These are phyloP conservation scores for Gamarada debralockiae DNA, from an alignment of 495 filamentous ascomycete species.

Conservation along the genomic window DNA sequence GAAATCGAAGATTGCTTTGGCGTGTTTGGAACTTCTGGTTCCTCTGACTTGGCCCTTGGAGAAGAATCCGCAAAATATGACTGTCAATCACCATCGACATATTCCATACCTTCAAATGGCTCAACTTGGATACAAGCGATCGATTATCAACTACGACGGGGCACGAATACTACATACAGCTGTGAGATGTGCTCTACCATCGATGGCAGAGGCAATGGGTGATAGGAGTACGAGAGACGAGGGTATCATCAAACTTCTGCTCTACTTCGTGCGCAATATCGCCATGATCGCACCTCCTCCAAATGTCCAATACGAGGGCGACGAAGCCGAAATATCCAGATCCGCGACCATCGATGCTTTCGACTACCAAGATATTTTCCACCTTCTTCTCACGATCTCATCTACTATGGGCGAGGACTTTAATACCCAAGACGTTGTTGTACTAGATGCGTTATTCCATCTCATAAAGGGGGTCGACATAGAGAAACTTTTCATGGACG, in stretches of 20 bases:
- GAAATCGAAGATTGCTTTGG: constrained; percentile 76
- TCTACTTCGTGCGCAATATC: constrained; percentile 87
- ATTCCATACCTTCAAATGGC: constrained; percentile 82
- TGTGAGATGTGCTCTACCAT: constrained; percentile 78
- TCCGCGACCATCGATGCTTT: constrained; percentile 87
- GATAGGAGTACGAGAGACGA: constrained; percentile 81
- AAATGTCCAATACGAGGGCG: constrained; percentile 51
- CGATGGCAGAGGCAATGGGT: constrained; percentile 72
- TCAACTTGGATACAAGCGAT: constrained; percentile 84
- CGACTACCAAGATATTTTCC: constrained; percentile 83
- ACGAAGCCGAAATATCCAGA: constrained; percentile 84
- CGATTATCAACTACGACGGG: constrained; percentile 77
- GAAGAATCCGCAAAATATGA: constrained; percentile 73
- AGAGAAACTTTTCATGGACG: constrained; percentile 79
- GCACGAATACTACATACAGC: constrained; percentile 70
- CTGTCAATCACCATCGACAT: constrained; percentile 88
- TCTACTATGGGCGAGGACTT: constrained; percentile 94
- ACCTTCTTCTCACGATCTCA: constrained; percentile 75
- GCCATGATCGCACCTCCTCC: constrained; percentile 73
- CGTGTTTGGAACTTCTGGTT: constrained; percentile 88
- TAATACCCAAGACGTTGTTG: constrained; percentile 74
- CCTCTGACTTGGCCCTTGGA: constrained; percentile 95
- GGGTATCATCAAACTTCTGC: constrained; percentile 85
- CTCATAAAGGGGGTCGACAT: constrained; percentile 86
- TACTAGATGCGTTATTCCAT: constrained; percentile 90